These are phyloP conservation scores for Ailanthus altissimus DNA, from an alignment of 345 rosid species.

Conservation along the genomic window DNA sequence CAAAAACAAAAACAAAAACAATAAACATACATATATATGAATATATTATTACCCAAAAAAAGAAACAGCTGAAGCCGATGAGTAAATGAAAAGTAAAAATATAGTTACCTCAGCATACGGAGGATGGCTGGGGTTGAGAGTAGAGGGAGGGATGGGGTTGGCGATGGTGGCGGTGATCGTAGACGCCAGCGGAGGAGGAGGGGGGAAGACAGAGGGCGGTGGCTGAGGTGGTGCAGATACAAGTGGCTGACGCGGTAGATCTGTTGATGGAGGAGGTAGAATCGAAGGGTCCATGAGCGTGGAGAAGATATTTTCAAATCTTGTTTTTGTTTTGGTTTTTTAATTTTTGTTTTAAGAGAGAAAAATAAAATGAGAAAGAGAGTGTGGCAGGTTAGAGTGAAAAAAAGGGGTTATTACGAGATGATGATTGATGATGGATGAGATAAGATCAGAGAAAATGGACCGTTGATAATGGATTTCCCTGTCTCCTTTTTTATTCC, in stretches of 20 bases:
- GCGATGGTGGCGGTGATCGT: background rate
- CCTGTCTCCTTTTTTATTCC: background rate
- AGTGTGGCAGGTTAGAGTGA: background rate
- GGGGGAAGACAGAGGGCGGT: background rate
- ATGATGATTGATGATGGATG: background rate
- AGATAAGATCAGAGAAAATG: background rate
- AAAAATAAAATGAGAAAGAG: background rate
- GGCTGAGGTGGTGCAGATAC: too few relatives aligned
- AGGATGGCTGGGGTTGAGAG: slow-evolving; percentile 25
- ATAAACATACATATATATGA: too few relatives aligned
- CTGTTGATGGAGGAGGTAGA: slow-evolving; percentile 12
- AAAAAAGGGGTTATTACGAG: background rate
- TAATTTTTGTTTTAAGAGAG: background rate
- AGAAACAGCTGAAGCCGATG: slow-evolving; percentile 41
- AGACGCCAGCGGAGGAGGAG: background rate
- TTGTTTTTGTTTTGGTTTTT: slow-evolving; percentile 3
- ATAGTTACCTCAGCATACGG: slow-evolving; percentile 34
- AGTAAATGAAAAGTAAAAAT: background rate
- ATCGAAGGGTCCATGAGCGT: slow-evolving; percentile 17
- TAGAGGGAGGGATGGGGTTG: background rate
- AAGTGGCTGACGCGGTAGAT: slow-evolving; percentile 1
- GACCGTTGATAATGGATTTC: background rate
- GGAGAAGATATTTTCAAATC: background rate
- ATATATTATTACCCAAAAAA: too few relatives aligned
- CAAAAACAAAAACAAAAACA: background rate